A percentile compares a stretch with the other conserved stretches of the same genome.
These are phyloP conservation scores for Hortiboletus campestris DNA, from an alignment of 768 basidiomycete genomes.

Conservation along the genomic window DNA sequence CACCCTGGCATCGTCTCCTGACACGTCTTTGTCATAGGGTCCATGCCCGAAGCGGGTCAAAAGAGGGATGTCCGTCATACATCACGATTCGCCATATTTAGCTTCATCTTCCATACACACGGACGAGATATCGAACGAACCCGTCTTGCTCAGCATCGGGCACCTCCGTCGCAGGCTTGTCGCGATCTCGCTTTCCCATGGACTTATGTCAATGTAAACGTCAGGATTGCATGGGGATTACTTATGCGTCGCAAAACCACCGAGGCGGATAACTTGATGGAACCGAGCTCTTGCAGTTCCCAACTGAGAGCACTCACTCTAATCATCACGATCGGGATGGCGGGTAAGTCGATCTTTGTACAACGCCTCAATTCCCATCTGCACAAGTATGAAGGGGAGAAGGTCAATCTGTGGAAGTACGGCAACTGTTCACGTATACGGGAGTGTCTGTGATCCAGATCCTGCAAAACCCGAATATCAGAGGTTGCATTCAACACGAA, in stretches of 20 bases:
- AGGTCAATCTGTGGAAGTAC: conserved; percentile 76
- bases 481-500: not conserved
- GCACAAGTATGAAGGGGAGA: conserved; percentile 75
- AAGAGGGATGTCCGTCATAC: conserved; percentile 34
- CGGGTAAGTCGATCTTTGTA: too few relatives aligned
- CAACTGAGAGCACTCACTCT: too few relatives aligned
- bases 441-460: conserved; percentile 82
- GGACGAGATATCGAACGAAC: conserved; percentile 40
- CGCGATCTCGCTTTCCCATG: conserved; percentile 79
- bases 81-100: conserved; percentile 8
- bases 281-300: conserved; percentile 23
- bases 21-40: conserved; percentile 28
- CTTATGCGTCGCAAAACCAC: conserved; percentile 16
- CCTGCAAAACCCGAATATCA: conserved; percentile 42
- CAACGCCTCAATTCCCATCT: too few relatives aligned
- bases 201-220: conserved; percentile 68
- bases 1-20: conserved; percentile 31
- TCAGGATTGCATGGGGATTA: conserved; percentile 59
- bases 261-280: conserved; percentile 75
- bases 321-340: too few relatives aligned
- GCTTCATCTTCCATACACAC: not conserved
- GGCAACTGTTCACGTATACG: conserved; percentile 71
- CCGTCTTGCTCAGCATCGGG: conserved; percentile 44
- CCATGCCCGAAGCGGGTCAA: conserved; percentile 43
- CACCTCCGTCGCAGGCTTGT: conserved; percentile 53